Evolutionary conservation across 1,284 basidiomycete species (phyloP).

Genomic region (Limonomyces culmigenus): DNA sequence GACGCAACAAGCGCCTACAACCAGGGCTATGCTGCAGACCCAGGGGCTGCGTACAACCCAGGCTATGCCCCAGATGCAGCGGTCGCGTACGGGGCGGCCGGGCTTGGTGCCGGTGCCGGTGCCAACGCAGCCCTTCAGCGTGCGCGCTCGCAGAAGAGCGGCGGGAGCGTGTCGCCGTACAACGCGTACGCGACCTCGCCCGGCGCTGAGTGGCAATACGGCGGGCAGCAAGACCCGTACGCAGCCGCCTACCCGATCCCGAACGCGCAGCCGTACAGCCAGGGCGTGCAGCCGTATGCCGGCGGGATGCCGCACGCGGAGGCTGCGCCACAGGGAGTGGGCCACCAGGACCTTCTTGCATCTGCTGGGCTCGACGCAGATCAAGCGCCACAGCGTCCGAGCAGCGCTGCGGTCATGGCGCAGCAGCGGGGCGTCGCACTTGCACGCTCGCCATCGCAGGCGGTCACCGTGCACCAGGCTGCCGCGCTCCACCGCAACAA

Average conservation of each 20-base stretch:
- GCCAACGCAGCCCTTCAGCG: background rate
- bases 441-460: background rate
- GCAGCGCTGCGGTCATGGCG: background rate
- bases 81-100: too few species aligned
- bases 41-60: background rate
- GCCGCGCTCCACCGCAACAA: background rate
- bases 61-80: too few species aligned
- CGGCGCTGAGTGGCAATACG: background rate
- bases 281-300: background rate
- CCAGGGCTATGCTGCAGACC: background rate
- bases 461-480: background rate
- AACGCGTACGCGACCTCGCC: background rate
- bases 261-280: background rate
- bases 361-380: background rate
- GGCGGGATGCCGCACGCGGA: background rate
- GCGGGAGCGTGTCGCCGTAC: background rate
- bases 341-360: background rate
- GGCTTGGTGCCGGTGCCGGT: background rate
- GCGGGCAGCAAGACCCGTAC: too few species aligned
- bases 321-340: too few species aligned
- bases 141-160: background rate
- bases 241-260: too few species aligned
- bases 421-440: background rate
- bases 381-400: background rate
- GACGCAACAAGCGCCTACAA: too few species aligned